Percentiles rank a stretch among this genome's conserved stretches.
Evolutionary conservation across 106 monocot genomes (phyloP).

Genomic region (Dendrobium nobile): DNA sequence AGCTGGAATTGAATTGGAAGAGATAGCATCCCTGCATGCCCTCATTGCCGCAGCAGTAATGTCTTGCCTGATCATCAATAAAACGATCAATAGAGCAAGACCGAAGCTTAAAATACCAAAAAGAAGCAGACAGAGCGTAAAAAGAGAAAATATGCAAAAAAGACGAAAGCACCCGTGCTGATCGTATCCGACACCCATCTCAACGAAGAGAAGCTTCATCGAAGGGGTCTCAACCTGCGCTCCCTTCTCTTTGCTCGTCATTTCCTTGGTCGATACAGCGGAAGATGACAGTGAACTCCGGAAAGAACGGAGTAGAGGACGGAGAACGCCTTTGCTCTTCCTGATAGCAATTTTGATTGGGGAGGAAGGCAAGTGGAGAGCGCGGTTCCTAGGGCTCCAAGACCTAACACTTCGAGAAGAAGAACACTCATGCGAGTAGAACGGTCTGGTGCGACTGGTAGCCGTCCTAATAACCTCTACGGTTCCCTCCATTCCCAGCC

Average conservation of each 20-base stretch:
- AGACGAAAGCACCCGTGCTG: constrained; percentile 60
- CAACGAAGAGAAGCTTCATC: constrained; percentile 92
- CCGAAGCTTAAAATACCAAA: neutral
- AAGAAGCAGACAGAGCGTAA: neutral
- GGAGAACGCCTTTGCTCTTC: neutral
- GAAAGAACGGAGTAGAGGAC: neutral
- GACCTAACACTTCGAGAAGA: neutral
- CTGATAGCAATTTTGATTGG: neutral
- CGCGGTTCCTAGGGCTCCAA: neutral
- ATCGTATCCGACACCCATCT: constrained; percentile 99
- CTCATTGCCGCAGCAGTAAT: constrained; percentile 84
- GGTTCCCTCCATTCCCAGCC: neutral
- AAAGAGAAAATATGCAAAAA: neutral
- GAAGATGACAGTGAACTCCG: neutral
- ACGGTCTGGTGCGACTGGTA: neutral
- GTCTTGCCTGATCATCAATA: constrained; percentile 47
- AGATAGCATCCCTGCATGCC: constrained; percentile 89
- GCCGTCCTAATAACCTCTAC: neutral
- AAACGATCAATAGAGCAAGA: neutral
- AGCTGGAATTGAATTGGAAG: constrained; percentile 95
- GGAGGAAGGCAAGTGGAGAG: too few relatives aligned
- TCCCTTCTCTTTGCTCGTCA: neutral
- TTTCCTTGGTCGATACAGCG: constrained; percentile 4
- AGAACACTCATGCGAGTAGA: neutral
- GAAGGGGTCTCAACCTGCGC: constrained; percentile 2